These are phyloP conservation scores for Trapa incisa DNA, from an alignment of 345 rosid species.

Conservation along the genomic window DNA sequence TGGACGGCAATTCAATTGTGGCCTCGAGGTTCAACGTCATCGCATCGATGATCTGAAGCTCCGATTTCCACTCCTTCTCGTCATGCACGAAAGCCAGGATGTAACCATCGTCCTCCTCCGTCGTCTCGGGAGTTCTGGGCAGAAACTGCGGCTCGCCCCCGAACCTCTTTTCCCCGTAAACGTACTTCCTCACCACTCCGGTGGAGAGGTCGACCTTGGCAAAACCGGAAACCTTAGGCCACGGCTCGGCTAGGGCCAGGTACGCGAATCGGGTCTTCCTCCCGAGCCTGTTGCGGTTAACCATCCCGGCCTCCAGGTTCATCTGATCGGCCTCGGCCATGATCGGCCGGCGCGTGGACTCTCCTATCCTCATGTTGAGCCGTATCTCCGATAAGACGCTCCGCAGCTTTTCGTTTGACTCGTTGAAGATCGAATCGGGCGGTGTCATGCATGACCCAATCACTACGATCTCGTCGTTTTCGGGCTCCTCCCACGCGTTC, in stretches of 20 bases:
- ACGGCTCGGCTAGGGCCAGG: constrained; percentile 72
- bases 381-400: constrained; percentile 72
- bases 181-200: constrained; percentile 42
- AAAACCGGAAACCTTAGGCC: constrained; percentile 85
- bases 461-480: constrained; percentile 66
- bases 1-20: constrained; percentile 52
- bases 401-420: constrained; percentile 55
- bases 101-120: constrained; percentile 49
- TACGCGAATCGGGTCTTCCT: constrained; percentile 60
- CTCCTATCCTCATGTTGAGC: constrained; percentile 47
- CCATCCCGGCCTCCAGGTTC: constrained; percentile 87
- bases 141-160: constrained; percentile 79
- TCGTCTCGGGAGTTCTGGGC: constrained; percentile 21
- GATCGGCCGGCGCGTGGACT: constrained; percentile 54
- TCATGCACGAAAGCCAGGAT: constrained; percentile 65
- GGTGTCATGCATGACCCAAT: constrained; percentile 89
- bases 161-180: constrained; percentile 46
- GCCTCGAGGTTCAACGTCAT: constrained; percentile 46
- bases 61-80: constrained; percentile 62
- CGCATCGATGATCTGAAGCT: constrained; percentile 67
- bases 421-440: constrained; percentile 79
- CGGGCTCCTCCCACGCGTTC: constrained; percentile 95
- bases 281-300: constrained; percentile 60
- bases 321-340: constrained; percentile 38
- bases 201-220: constrained; percentile 60